These are phyloP conservation scores for Citrus australasica DNA, from an alignment of 345 rosid genomes.

Conservation along the genomic window DNA sequence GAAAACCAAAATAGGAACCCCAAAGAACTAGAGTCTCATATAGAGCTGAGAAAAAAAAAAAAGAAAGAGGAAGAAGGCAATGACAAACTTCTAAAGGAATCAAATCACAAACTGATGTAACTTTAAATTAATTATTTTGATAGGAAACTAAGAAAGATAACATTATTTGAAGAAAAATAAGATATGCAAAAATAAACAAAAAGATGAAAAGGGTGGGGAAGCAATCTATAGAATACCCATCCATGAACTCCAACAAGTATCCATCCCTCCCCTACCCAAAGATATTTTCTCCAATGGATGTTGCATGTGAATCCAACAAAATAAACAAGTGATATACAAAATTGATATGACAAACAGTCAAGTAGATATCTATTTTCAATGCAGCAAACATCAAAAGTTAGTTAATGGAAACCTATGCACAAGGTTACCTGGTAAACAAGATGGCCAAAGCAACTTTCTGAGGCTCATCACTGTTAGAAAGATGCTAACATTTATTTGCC, in stretches of 20 bases:
- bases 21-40: no score
- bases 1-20: not conserved
- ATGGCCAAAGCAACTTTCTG: not conserved
- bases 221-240: not conserved
- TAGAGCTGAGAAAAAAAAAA: no score
- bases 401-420: no score
- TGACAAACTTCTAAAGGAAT: no score
- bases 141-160: not conserved
- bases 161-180: not conserved
- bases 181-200: not conserved
- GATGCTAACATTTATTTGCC: no score
- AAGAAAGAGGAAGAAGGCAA: no score
- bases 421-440: no score
- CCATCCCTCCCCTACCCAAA: not conserved
- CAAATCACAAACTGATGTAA: not conserved
- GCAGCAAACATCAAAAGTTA: no score
- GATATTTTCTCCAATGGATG: not conserved
- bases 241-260: no score
- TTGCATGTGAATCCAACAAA: not conserved
- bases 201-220: not conserved
- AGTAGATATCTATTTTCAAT: not conserved
- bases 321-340: not conserved
- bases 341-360: not conserved
- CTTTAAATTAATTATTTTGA: not conserved
- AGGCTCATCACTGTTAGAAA: not conserved